These are phyloP conservation scores for Neurospora tetraspora DNA, from an alignment of 495 filamentous ascomycete genomes.

Conservation along the genomic window DNA sequence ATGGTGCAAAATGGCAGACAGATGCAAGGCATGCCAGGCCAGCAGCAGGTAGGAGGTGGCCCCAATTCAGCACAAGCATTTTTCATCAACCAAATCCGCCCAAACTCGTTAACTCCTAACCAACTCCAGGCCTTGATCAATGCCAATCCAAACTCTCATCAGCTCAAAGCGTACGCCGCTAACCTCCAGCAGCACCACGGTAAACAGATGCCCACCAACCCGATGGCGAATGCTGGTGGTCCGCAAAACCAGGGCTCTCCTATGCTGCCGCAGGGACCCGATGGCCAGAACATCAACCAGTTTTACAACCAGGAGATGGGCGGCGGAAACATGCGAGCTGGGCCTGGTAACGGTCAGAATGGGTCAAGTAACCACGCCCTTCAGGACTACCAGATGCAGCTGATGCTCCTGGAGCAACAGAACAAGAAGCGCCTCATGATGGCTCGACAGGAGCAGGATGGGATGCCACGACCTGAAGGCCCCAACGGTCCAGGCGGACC, in stretches of 20 bases:
- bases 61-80: slow-evolving; percentile 44
- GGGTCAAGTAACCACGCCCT: slow-evolving; percentile 80
- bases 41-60: slow-evolving; percentile 60
- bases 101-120: slow-evolving; percentile 59
- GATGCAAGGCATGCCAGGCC: slow-evolving; percentile 58
- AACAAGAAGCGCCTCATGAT: slow-evolving; percentile 96
- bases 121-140: slow-evolving; percentile 66
- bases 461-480: slow-evolving; percentile 43
- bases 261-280: slow-evolving; percentile 65
- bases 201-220: slow-evolving; percentile 64
- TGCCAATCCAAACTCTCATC: slow-evolving; percentile 48
- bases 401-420: slow-evolving; percentile 97
- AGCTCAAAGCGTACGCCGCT: slow-evolving; percentile 61
- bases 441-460: slow-evolving; percentile 91
- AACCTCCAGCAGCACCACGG: slow-evolving; percentile 72
- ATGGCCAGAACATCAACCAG: slow-evolving; percentile 50
- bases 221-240: slow-evolving; percentile 41
- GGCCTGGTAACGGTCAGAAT: slow-evolving; percentile 42
- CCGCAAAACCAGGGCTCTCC: slow-evolving; percentile 62
- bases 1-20: slow-evolving; percentile 74
- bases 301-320: slow-evolving; percentile 54
- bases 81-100: slow-evolving; percentile 69
- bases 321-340: slow-evolving; percentile 48
- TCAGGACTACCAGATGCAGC: slow-evolving; percentile 98
- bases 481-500: slow-evolving; percentile 43